Evolutionary conservation across 306 rosid species (phyloP), one percentile per base, ranked within the genome.

Genomic region (Medicago arabica): DNA sequence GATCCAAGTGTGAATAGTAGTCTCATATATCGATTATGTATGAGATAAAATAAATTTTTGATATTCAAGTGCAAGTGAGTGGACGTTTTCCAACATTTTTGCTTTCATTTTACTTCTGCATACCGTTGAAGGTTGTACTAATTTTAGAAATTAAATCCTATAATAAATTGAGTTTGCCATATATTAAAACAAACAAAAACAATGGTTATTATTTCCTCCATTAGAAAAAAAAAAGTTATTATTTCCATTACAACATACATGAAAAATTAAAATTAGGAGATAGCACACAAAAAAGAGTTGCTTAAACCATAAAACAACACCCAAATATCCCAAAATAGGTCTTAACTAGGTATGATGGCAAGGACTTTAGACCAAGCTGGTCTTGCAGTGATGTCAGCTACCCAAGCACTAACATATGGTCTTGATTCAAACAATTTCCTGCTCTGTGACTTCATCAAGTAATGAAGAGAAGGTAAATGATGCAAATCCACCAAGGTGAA

Each of bases 401-500:
- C 82, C 96, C 98, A 93, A 3, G 90, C 86, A 19, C 54, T 61
- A 67, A 89, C 93, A 81, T 58, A 83, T 12, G 90, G 86, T 2
- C 86, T 72, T 16, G 86, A 80, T 28, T 87, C 88, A 43, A 87
- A 74, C 60, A 79, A 58, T 61, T 82, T 81, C 84, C 75, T 86
- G 8, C 39, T 2, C 17, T 43, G 74, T 39, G 85, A 80, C 4
- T 67, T 85, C 85, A 82, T 75, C 88, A 93, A 75, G 85, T 19
- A 79, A 0, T 72, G 61, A 8, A 81, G 1, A 6, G 38, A 55
- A 0, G 95, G 91, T 7, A 93, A 83, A 82, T 89, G 96, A 83
- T 93, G 88, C 46, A 93, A 79, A 81, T 93, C 98, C 2, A 90
- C 95, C 84, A 89, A 70, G 72, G 86, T 80, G 86, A 87, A 88